Base-by-base conservation (phyloP, 495 filamentous ascomycete species). In the Xanthoparmelia taractica region DNA sequence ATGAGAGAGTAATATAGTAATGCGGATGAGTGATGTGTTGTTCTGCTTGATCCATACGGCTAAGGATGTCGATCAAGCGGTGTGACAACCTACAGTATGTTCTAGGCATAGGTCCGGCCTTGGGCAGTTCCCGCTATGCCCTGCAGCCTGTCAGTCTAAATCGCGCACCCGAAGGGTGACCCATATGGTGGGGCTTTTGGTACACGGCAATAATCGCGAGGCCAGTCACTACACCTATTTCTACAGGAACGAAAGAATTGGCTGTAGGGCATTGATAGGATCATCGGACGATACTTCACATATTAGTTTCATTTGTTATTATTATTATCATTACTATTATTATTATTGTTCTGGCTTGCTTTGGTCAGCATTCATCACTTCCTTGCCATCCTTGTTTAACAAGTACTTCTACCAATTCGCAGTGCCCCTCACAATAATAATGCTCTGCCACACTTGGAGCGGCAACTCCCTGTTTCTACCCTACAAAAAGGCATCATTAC, bases 401-500 rank as follows among this genome's bases (percentile, higher is more conserved):
- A 18, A 17, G 5, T 13, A 31, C 31, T n/a, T n/a, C n/a, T n/a
- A n/a, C n/a, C 17, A 33, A 33, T 29, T 13, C 25, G 13, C 50
- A 54, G 27, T 33, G 38, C 15, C 38, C 27, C 58, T 59, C 38
- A 36, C 41, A 60, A 11, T 47, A 60, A 11, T 47, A 23, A 48
- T 60, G 12, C 60, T 52, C 27, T 52, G 60, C 60, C 60, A 55
- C 60, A 48, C 47, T 56, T 36, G 4, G 25, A 62, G 60, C 50
- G 40, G 29, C 20, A 47, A 18, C 23, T 27, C 60, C 60, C 48
- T 62, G 60, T 45, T 31, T 56, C 36, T 29, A 37, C 61, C 41
- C 61, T 63, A 63, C 40, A 52, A 41, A n/a, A n/a, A n/a, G 38
- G 61, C 61, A 29, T 63, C 61, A 63, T 63, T 37, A 45, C 31